Conservation (phyloP, 2,329 filamentous ascomycete genomes). For the Raffaelea ambrosiae region DNA sequence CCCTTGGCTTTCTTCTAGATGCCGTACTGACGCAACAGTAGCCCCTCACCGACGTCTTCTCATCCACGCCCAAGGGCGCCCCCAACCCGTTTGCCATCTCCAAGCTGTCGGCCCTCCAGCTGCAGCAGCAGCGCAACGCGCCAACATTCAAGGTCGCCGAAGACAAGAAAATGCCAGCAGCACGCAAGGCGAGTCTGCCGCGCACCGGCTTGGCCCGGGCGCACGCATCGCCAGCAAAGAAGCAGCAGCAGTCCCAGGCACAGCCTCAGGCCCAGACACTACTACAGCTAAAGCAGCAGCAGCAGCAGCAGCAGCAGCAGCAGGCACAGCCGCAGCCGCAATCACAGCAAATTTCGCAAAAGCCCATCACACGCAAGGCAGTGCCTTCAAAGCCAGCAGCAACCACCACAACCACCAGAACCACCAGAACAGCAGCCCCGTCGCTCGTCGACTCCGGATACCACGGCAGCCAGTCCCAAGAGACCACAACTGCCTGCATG, state of each 20-base stretch:
- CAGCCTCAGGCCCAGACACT: no score
- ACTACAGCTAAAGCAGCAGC: no score
- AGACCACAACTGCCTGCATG: slow-evolving; percentile 29
- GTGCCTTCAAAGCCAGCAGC: neutral
- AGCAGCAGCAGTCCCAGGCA: no score
- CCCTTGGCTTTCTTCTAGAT: no score
- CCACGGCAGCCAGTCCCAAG: slow-evolving; percentile 60
- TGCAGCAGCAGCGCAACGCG: slow-evolving; percentile 32
- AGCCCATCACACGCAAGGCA: neutral
- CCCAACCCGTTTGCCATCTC: slow-evolving; percentile 43
- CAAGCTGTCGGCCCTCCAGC: slow-evolving; percentile 33
- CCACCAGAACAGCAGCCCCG: slow-evolving; percentile 22
- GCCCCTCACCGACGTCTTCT: slow-evolving; percentile 54
- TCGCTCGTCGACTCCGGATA: slow-evolving; percentile 58
- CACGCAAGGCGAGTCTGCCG: no score
- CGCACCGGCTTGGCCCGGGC: slow-evolving; percentile 22
- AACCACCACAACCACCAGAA: slow-evolving; percentile 21
- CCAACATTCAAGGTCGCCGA: slow-evolving; percentile 44
- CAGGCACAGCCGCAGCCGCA: neutral
- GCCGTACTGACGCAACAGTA: no score
- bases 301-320: neutral
- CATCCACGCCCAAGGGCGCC: slow-evolving; percentile 44
- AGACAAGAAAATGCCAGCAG: slow-evolving; percentile 30
- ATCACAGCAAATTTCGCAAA: neutral
- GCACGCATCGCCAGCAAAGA: no score